These are phyloP conservation scores for Suzukiozyma palmioleophila DNA, from an alignment of 1,139 yeast species.

Conservation along the genomic window DNA sequence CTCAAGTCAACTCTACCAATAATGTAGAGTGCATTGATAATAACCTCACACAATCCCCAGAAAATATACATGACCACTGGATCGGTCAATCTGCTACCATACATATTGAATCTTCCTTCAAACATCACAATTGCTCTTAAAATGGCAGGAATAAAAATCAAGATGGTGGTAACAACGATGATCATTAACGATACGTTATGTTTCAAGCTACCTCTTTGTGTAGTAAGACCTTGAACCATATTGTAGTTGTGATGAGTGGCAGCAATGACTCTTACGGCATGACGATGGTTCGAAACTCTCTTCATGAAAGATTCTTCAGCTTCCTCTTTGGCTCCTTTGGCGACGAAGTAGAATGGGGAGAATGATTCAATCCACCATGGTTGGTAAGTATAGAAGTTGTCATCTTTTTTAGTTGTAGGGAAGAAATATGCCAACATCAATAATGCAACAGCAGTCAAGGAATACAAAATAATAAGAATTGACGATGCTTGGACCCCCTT, in stretches of 20 bases:
- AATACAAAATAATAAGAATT: constrained; percentile 28
- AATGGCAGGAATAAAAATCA: constrained; percentile 29
- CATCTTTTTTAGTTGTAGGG: constrained; percentile 40
- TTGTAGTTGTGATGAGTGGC: constrained; percentile 41
- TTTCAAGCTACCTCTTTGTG: constrained; percentile 33
- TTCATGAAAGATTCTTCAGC: constrained; percentile 43
- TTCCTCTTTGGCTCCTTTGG: constrained; percentile 32
- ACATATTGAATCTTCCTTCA: constrained; percentile 19
- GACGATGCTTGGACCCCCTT: constrained; percentile 28
- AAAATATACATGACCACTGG: constrained; percentile 31
- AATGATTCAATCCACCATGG: constrained; percentile 48
- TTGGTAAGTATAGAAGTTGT: constrained; percentile 39
- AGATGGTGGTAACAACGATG: constrained; percentile 28
- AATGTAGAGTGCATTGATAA: constrained; percentile 33
- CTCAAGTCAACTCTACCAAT: constrained; percentile 44
- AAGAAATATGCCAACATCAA: constrained; percentile 37
- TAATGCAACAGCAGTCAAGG: constrained; percentile 33
- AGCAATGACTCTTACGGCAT: constrained; percentile 41
- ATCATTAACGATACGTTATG: constrained; percentile 34
- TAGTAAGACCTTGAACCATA: constrained; percentile 39
- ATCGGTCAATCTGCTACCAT: constrained; percentile 18
- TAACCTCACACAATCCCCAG: constrained; percentile 38
- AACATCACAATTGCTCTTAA: constrained; percentile 31
- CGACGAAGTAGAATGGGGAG: constrained; percentile 39
- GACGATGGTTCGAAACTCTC: constrained; percentile 40